Base-by-base conservation (phyloP, 257 asterid species). In the Leonotis leonurus region DNA sequence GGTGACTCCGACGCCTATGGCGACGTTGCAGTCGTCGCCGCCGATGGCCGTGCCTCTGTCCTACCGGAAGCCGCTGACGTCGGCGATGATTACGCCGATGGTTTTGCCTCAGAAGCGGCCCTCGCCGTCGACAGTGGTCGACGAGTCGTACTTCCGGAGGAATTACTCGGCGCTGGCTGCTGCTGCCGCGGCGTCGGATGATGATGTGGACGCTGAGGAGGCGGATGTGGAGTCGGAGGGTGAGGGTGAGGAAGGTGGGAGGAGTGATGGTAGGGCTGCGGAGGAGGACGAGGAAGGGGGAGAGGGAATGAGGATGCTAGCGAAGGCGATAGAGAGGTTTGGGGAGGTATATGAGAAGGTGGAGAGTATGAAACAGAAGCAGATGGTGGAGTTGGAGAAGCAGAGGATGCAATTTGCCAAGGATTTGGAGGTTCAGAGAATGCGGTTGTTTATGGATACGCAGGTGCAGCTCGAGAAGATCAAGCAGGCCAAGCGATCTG, bases 351-450 rank as follows among this genome's bases (percentile, higher is more conserved):
- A 81, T 18, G 93, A 87, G 84, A 83, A 82, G 63, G 93, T 87
- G 45, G 96, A 90, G 74, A 67, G 64, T 54, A 77, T 80, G 89
- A 90, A 88, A 62, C 91, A 81, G 85, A 80, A 78, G 69, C 94
- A 87, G 73, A 90, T 83, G 89, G 74, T 87, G 71, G 96, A 87
- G 71, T 68, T 90, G 77, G 97, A 90, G 75, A 87, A 87, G 76
- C 85, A 83, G 83, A 80, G 96, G 78, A 85, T 90, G 88, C 86
- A 83, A 71, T 80, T 90, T 72, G 80, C 87, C 1, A 87, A 83
- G 69, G 96, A 87, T 73, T 80, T 87, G 81, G 97, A 90, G 79
- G 91, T 87, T 53, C 95, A 87, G 79, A 87, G 94, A 79, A 87
- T 83, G 93, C 75, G 81, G 32, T 64, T 83, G 77, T 81, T 83